Conservation (phyloP, 1,284 basidiomycete genomes). For the Tranzscheliella williamsii region DNA sequence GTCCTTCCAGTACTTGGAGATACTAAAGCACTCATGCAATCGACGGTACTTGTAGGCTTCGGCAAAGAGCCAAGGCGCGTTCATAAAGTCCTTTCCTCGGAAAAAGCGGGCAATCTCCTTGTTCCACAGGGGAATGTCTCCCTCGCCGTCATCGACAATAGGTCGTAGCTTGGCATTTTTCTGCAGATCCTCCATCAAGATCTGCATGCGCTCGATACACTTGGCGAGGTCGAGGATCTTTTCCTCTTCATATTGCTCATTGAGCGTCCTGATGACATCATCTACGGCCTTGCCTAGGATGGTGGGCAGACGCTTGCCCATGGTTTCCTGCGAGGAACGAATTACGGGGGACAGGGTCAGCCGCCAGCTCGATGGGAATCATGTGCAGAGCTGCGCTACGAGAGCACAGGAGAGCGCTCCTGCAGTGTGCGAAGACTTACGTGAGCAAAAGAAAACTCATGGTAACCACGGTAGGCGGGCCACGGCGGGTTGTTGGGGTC, state of each 20-base stretch:
- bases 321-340: slow-evolving; percentile 65
- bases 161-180: slow-evolving; percentile 66
- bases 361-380: too few relatives aligned
- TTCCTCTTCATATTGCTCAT: slow-evolving; percentile 76
- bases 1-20: slow-evolving; percentile 86
- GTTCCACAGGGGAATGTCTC: slow-evolving; percentile 94
- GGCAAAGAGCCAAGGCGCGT: slow-evolving; percentile 67
- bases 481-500: slow-evolving; percentile 94
- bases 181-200: slow-evolving; percentile 63
- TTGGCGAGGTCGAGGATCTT: slow-evolving; percentile 79
- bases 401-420: too few relatives aligned
- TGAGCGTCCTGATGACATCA: slow-evolving; percentile 85
- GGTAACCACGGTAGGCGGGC: slow-evolving; percentile 84
- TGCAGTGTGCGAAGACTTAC: too few relatives aligned
- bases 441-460: slow-evolving; percentile 92
- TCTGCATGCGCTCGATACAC: slow-evolving; percentile 71
- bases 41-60: slow-evolving; percentile 98
- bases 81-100: slow-evolving; percentile 96
- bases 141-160: slow-evolving; percentile 89
- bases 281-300: slow-evolving; percentile 96
- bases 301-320: slow-evolving; percentile 90
- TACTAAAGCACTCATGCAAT: slow-evolving; percentile 89
- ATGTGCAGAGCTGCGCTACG: too few relatives aligned
- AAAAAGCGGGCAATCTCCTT: slow-evolving; percentile 74
- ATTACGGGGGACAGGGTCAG: too few relatives aligned